phyloP scores from a whole-genome alignment of 768 basidiomycete genomes.

The Rhodocollybia butyracea region DNA sequence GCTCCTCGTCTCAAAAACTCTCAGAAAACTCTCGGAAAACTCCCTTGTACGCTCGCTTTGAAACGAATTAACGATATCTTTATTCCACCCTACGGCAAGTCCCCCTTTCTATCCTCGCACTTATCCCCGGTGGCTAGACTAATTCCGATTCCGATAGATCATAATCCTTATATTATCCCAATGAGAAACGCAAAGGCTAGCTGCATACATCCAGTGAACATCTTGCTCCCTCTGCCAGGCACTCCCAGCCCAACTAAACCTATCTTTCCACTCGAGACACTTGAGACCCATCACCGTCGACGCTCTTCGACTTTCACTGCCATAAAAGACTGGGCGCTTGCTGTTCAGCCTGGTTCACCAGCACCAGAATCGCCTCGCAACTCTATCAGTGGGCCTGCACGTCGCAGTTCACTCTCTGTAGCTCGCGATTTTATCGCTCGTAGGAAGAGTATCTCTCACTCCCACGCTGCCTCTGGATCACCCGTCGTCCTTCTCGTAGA shows the following conservation, averaged over 20 bases:
- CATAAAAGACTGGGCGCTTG: slow-evolving; percentile 61
- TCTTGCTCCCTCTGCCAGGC: not conserved
- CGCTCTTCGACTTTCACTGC: slow-evolving; percentile 24
- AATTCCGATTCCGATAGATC: not conserved
- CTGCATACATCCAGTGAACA: not conserved
- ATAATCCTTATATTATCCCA: not conserved
- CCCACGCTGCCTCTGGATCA: slow-evolving; percentile 30
- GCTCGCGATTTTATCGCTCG: slow-evolving; percentile 3
- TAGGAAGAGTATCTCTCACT: slow-evolving; percentile 34
- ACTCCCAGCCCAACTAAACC: slow-evolving; percentile 1
- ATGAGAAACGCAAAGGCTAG: not conserved
- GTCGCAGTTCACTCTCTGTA: not conserved
- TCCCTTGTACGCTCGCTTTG: not conserved
- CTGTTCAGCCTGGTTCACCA: slow-evolving; percentile 70
- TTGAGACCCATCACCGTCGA: slow-evolving; percentile 31
- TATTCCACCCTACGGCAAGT: slow-evolving; percentile 6
- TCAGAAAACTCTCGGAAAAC: not conserved
- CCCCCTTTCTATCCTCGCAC: not conserved
- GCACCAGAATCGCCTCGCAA: slow-evolving; percentile 29
- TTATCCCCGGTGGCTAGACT: not conserved
- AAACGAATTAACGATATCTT: not conserved
- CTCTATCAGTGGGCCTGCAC: not conserved
- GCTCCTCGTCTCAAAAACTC: not conserved
- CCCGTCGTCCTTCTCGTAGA: slow-evolving; percentile 43
- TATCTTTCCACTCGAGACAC: not conserved